Evolutionary conservation across 805 yeast species (phyloP).

Genomic region (Kodamaea laetipori): DNA sequence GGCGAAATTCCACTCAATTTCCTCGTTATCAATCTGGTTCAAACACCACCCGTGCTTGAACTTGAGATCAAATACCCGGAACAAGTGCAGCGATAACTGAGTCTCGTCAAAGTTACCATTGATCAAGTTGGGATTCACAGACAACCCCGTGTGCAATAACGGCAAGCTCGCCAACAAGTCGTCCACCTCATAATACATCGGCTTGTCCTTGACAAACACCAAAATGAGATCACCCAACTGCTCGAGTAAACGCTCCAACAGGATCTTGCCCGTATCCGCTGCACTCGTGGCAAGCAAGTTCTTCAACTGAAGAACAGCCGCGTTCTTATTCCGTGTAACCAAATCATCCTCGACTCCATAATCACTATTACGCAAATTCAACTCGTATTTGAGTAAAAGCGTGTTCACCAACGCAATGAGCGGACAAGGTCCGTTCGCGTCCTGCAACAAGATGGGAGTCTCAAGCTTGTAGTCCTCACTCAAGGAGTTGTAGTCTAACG

Average conservation of each 20-base stretch:
- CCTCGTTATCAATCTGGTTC: slow-evolving; percentile 35
- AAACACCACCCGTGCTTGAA: slow-evolving; percentile 85
- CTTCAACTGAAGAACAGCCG: slow-evolving; percentile 21
- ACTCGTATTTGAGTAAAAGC: slow-evolving; percentile 53
- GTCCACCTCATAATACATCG: slow-evolving; percentile 34
- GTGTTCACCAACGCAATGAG: slow-evolving; percentile 76
- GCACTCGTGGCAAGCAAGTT: slow-evolving; percentile 16
- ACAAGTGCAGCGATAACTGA: slow-evolving; percentile 56
- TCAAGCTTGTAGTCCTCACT: slow-evolving; percentile 30
- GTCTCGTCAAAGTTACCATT: slow-evolving; percentile 52
- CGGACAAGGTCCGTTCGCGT: slow-evolving; percentile 87
- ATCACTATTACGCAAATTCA: slow-evolving; percentile 18
- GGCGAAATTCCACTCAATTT: slow-evolving; percentile 16
- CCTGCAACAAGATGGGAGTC: slow-evolving; percentile 71
- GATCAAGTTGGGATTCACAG: slow-evolving; percentile 66
- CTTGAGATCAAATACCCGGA: slow-evolving; percentile 57
- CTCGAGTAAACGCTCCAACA: slow-evolving; percentile 45
- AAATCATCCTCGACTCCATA: slow-evolving; percentile 11
- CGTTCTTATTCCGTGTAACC: slow-evolving; percentile 14
- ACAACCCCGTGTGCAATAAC: slow-evolving; percentile 65
- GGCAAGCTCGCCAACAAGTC: slow-evolving; percentile 60
- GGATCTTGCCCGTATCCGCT: slow-evolving; percentile 18
- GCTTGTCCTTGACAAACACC: slow-evolving; percentile 22
- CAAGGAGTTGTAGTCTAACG: slow-evolving; percentile 20
- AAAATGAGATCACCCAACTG: slow-evolving; percentile 51